Percentiles rank a stretch among this genome's conserved stretches.
Conservation (phyloP, 352 stramenopile species). For the Phytophthora citricola region DNA sequence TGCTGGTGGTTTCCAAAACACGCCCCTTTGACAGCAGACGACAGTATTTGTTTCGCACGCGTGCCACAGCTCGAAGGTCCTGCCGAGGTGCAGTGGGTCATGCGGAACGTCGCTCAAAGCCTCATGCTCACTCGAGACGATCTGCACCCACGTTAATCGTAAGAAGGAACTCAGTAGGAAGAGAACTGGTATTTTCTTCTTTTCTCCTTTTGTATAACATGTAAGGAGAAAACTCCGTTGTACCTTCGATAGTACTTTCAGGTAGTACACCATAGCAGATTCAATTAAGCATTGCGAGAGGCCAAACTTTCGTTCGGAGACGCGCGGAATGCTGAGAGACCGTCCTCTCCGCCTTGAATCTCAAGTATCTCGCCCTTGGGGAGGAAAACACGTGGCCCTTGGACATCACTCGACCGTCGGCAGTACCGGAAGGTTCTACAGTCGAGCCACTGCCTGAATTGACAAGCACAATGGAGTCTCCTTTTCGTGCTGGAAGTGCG, state of each 20-base stretch:
- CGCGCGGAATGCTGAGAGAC: constrained; percentile 55
- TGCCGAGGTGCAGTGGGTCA: constrained; percentile 77
- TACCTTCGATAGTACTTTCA: constrained; percentile 15
- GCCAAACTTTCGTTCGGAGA: constrained; percentile 57
- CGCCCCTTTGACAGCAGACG: constrained; percentile 26
- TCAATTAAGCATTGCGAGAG: constrained; percentile 30
- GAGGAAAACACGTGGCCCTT: constrained; percentile 67
- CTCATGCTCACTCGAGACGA: constrained; percentile 68
- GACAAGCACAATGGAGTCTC: constrained; percentile 66
- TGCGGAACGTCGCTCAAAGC: constrained; percentile 75
- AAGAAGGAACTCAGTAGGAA: not conserved
- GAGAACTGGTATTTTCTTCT: constrained; percentile 9
- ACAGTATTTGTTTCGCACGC: constrained; percentile 13
- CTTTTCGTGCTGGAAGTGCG: constrained; percentile 39
- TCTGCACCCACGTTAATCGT: constrained; percentile 28
- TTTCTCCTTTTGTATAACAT: constrained; percentile 30
- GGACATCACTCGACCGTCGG: constrained; percentile 30
- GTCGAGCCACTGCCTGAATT: constrained; percentile 43
- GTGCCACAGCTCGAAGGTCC: constrained; percentile 40
- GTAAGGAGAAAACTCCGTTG: constrained; percentile 28
- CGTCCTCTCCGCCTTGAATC: constrained; percentile 41
- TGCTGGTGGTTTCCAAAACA: constrained; percentile 4
- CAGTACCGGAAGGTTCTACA: constrained; percentile 27
- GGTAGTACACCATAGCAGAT: constrained; percentile 1
- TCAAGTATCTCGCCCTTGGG: constrained; percentile 51